Base-by-base conservation (phyloP, 2,329 filamentous ascomycete species). In the Zasmidium angulare region DNA sequence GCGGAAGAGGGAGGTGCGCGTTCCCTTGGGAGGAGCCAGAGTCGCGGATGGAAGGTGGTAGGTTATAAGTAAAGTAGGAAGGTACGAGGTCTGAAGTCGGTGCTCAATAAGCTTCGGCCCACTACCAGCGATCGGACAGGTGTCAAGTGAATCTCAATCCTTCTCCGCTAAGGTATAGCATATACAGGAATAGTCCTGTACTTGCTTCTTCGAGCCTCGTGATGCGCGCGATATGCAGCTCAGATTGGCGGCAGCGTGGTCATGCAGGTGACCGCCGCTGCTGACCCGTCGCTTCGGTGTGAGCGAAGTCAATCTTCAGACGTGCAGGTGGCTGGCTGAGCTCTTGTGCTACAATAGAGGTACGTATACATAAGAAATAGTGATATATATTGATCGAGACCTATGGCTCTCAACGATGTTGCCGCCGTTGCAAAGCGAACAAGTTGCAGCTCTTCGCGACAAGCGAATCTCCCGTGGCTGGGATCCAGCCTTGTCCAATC, bases 1-100 rank as follows among this genome's bases (percentile, higher is more conserved):
- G 46, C 66, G 68, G 52, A 59, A 36, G 20, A 58, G 50, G 20
- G 59, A 58, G 7, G 62, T 47, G 19, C 49, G 31, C n/a, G 47
- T 49, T 29, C 54, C 60, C 47, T 47, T 55, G 23, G 56, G 57
- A 29, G 26, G 26, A 29, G 26, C 26, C 26, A 29, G 26, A 29
- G 11, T 29, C 6, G 26, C 26, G 26, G 11, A 29, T 29, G 4
- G 26, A 29, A 6, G 26, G 26, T 6, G 26, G 26, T 4, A n/a
- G n/a, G n/a, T n/a, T n/a, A 4, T 29, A 29, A 29, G 26, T 29
- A 29, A 29, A 29, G 26, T 29, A 29, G 26, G 26, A 6, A 11
- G 26, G 26, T 29, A 11, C n/a, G 26, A 29, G 6, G 26, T 29
- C 26, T 29, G 26, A 43, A 43, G 36, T 43, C 36, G 36, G 36